Evolutionary conservation across 768 basidiomycete genomes (phyloP), one percentile per base, ranked within the genome.

Genomic region (Leccinum incarnatum): DNA sequence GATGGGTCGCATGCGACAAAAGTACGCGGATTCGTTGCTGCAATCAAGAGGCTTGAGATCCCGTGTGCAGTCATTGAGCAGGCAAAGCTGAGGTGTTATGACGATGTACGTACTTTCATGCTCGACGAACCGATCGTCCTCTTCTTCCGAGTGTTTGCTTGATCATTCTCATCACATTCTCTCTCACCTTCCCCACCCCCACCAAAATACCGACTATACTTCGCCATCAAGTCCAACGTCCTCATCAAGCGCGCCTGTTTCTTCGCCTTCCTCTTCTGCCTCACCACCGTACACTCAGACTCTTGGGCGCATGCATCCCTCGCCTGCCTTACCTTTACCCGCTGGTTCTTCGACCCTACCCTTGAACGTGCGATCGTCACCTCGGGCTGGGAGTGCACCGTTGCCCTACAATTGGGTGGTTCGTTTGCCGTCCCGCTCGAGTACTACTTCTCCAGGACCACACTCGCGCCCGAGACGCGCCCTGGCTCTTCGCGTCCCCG

Each of bases 231-330:
- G 72, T 74, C 80, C 65, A 98, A 95, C 69, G 52, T 81, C 2
- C 79, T 98, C 75, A 92, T 95, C 69, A 98, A 98, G 75, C 79
- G 83, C 54, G 85, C 89, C 23, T 97, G 96, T 95, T 80, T 91
- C 7, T 78, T 77, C 34, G 78, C 82, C 0, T 93, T 91, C 66
- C 67, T 86, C 55, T 65, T 81, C 23, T 88, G 81, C 79, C 29
- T 79, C 52, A 86, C 89, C 1, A 81, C 82, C 62, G 2, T 67
- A 69, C 9, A 70, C 72, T 3, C 79, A 80, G 30, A 76, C 78
- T 1, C 58, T 65, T 54, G 8, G 72, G 23, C 78, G 86, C 46
- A 59, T 87, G 86, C 83, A 50, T 91, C 88, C 6, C 70, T 72
- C 21, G 76, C 83, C 47, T 95, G 93, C 91, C 73, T 86, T 49